Base-by-base conservation (phyloP, 352 stramenopile species). In the Globisporangium uncinulatum region DNA sequence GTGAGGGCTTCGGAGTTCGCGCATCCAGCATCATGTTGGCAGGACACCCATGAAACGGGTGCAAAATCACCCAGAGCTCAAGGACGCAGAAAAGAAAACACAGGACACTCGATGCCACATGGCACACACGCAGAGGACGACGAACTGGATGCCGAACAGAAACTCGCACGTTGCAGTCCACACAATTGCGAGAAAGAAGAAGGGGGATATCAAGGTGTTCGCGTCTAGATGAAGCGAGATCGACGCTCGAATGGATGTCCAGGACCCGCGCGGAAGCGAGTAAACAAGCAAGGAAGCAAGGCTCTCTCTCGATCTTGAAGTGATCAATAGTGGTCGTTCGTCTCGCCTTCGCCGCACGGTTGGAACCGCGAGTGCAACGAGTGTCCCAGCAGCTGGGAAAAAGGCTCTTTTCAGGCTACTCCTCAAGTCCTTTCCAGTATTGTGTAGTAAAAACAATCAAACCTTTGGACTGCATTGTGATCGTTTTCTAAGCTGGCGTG, bases 301-400 rank as follows among this genome's bases (percentile, higher is more conserved):
- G 24, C 24, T 29, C 24, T 29, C 24, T 29, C 24, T 29, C 24
- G 24, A 29, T 29, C 24, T 29, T 29, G 24, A 29, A 29, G 24
- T 29, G 24, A 29, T 29, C 24, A 29, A 29, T 29, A 29, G 15
- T 17, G 15, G 14, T 5, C 15, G 15, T 47, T 21, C 15, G 6
- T 45, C 39, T 45, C 39, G 39, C 15, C n/a, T 14, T 13, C n/a
- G n/a, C n/a, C n/a, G 20, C 13, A 29, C 24, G 24, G 42, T 47
- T 47, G 15, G 17, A 29, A 17, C 42, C 13, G 6, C 37, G 42
- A 24, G 42, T 19, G 42, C 42, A 47, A 45, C 13, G 6, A 20
- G 41, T 61, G 52, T 61, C 55, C 55, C 55, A 61, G 45, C 15
- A 55, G 15, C n/a, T 34, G 55, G 55, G 24, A 47, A 47, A 47